phyloP scores from a whole-genome alignment of 1,284 basidiomycete genomes.

The Cystobasidium pallidum region DNA sequence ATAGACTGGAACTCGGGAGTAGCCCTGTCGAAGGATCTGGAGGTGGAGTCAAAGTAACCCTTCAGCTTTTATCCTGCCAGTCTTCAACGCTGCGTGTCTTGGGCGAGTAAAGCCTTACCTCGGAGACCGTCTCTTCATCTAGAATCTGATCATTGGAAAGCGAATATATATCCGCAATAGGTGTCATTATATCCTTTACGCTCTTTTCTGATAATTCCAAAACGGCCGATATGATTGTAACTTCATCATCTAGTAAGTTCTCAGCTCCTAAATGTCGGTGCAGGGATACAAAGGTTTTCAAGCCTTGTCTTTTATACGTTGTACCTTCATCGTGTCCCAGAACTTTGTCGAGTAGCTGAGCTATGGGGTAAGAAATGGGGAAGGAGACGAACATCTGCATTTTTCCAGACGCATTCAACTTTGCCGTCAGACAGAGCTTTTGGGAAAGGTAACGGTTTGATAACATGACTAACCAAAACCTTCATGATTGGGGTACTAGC shows the following conservation, averaged over 20 bases:
- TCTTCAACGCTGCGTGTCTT: background rate
- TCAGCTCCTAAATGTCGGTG: slow-evolving; percentile 52
- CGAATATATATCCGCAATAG: slow-evolving; percentile 72
- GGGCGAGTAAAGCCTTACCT: slow-evolving; percentile 57
- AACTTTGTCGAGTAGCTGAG: slow-evolving; percentile 77
- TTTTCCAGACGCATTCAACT: background rate
- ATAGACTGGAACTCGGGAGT: slow-evolving; percentile 91
- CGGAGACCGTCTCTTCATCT: slow-evolving; percentile 76
- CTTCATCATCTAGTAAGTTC: slow-evolving; percentile 64
- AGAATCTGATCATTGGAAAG: slow-evolving; percentile 76
- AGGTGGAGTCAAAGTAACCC: slow-evolving; percentile 58
- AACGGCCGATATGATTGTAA: slow-evolving; percentile 74
- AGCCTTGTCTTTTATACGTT: slow-evolving; percentile 52
- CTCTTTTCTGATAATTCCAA: slow-evolving; percentile 61
- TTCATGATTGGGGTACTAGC: slow-evolving; percentile 80
- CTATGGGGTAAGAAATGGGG: slow-evolving; percentile 81
- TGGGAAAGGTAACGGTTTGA: no score
- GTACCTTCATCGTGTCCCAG: slow-evolving; percentile 68
- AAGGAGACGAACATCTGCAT: slow-evolving; percentile 61
- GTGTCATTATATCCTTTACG: slow-evolving; percentile 62
- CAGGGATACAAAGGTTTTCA: slow-evolving; percentile 71
- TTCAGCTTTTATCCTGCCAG: no score
- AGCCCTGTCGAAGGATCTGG: slow-evolving; percentile 68
- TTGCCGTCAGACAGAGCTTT: background rate
- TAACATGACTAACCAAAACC: slow-evolving; percentile 62